Conservation (phyloP, 495 filamentous ascomycete genomes). For the Emericellopsis terricola region DNA sequence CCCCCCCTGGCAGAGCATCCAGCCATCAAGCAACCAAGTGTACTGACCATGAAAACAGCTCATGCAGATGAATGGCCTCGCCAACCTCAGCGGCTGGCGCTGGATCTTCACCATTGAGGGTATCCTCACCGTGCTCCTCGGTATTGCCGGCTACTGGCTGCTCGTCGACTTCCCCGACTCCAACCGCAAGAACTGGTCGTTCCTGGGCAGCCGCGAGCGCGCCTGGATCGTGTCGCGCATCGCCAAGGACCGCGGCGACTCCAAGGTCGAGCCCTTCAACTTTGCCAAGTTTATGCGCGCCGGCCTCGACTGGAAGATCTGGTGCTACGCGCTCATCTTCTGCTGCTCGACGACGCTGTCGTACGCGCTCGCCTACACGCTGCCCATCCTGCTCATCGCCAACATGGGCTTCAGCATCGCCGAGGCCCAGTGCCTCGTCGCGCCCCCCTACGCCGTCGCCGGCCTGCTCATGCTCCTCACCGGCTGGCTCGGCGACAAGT, state of each 20-base stretch:
- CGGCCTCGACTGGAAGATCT: slow-evolving; percentile 38
- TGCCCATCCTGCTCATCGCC: slow-evolving; percentile 40
- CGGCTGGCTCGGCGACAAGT: slow-evolving; percentile 37
- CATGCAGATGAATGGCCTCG: slow-evolving; percentile 35
- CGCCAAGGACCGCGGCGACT: slow-evolving; percentile 39
- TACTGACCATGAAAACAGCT: slow-evolving; percentile 11
- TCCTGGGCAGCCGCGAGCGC: slow-evolving; percentile 29
- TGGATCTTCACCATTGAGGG: slow-evolving; percentile 50
- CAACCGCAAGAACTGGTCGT: slow-evolving; percentile 29
- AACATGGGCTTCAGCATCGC: slow-evolving; percentile 41
- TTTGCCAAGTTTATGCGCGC: slow-evolving; percentile 29
- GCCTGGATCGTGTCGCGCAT: slow-evolving; percentile 40
- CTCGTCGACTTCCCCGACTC: slow-evolving; percentile 44
- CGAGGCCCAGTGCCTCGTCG: slow-evolving; percentile 40
- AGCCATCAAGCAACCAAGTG: neutral
- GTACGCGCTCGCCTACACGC: slow-evolving; percentile 49
- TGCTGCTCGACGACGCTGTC: slow-evolving; percentile 39
- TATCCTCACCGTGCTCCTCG: slow-evolving; percentile 27
- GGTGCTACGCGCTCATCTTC: slow-evolving; percentile 41
- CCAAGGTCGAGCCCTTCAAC: slow-evolving; percentile 28
- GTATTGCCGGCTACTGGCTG: slow-evolving; percentile 28
- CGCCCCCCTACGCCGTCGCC: slow-evolving; percentile 43
- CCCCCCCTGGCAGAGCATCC: neutral
- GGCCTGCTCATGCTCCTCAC: slow-evolving; percentile 37
- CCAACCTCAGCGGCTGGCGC: slow-evolving; percentile 36